Evolutionary conservation across 2,329 filamentous ascomycete species (phyloP).

Genomic region (Verticillium dahliae): DNA sequence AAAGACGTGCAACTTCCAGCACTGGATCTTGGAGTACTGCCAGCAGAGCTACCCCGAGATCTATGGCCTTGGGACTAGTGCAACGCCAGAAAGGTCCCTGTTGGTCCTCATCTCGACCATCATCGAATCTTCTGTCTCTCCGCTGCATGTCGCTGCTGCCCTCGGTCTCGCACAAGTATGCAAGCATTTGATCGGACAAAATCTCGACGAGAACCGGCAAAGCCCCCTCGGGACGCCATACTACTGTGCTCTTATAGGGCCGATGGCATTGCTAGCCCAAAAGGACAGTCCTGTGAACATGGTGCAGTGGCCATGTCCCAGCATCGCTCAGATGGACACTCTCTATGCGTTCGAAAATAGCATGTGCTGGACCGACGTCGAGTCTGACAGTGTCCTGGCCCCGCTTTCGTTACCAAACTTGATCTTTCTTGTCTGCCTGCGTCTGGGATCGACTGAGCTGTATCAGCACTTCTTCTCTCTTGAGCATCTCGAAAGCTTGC

Average conservation of each 20-base stretch:
- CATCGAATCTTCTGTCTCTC: slow-evolving; percentile 18
- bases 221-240: slow-evolving; percentile 22
- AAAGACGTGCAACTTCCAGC: slow-evolving; percentile 22
- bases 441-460: not conserved
- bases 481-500: not conserved
- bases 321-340: slow-evolving; percentile 13
- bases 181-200: slow-evolving; percentile 7
- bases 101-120: slow-evolving; percentile 22
- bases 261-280: slow-evolving; percentile 16
- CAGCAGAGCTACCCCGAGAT: slow-evolving; percentile 19
- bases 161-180: slow-evolving; percentile 23
- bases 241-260: slow-evolving; percentile 26
- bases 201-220: slow-evolving; percentile 11
- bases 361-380: slow-evolving; percentile 7
- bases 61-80: slow-evolving; percentile 7
- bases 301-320: not conserved
- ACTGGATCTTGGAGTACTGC: slow-evolving; percentile 28
- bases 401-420: slow-evolving; percentile 3
- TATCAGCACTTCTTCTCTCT: not conserved
- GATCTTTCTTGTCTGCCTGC: slow-evolving; percentile 5
- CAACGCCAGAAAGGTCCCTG: slow-evolving; percentile 6
- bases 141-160: slow-evolving; percentile 27
- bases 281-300: slow-evolving; percentile 1
- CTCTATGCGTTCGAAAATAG: slow-evolving; percentile 19
- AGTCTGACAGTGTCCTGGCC: not conserved